Percentiles rank a stretch among this genome's conserved stretches.
Evolutionary conservation across 2,329 filamentous ascomycete species (phyloP).

Genomic region (Phoma sp.): DNA sequence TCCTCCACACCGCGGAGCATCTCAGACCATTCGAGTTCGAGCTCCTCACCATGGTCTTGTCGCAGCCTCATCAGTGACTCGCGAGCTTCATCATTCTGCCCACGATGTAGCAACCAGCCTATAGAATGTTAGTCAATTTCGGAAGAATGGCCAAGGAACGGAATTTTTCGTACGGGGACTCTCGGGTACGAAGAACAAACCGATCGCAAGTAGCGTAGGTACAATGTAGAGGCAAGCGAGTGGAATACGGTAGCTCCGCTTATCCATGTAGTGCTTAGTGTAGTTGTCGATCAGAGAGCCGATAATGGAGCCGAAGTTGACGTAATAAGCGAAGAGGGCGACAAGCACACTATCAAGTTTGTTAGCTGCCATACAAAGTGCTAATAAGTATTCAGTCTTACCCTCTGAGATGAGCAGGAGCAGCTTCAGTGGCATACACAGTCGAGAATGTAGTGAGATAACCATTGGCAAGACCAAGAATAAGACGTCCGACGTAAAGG

Average conservation of each 20-base stretch:
- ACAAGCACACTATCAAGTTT: constrained; percentile 46
- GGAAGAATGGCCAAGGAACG: not conserved
- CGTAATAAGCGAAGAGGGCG: constrained; percentile 56
- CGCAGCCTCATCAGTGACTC: constrained; percentile 25
- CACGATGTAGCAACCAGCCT: constrained; percentile 47
- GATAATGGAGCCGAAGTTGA: constrained; percentile 57
- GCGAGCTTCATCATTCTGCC: constrained; percentile 22
- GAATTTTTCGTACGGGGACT: constrained; percentile 38
- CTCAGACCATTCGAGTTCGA: constrained; percentile 38
- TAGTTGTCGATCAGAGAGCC: constrained; percentile 49
- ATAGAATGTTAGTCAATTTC: not conserved
- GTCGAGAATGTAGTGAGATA: constrained; percentile 63
- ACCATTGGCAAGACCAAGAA: constrained; percentile 38
- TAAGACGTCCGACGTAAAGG: constrained; percentile 55
- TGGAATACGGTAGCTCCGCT: constrained; percentile 52
- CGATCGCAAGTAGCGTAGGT: constrained; percentile 54
- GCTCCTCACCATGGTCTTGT: constrained; percentile 23
- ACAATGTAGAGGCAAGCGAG: constrained; percentile 61
- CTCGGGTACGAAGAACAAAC: constrained; percentile 36
- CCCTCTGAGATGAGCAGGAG: constrained; percentile 42
- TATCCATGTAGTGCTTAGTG: constrained; percentile 27
- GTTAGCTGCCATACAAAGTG: not conserved
- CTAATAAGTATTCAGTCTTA: not conserved
- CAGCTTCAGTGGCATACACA: constrained; percentile 55
- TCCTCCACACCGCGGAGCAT: constrained; percentile 37